phyloP scores from a whole-genome alignment of 139 green algal genomes.

The Auxenochlorella pyrenoidosa region DNA sequence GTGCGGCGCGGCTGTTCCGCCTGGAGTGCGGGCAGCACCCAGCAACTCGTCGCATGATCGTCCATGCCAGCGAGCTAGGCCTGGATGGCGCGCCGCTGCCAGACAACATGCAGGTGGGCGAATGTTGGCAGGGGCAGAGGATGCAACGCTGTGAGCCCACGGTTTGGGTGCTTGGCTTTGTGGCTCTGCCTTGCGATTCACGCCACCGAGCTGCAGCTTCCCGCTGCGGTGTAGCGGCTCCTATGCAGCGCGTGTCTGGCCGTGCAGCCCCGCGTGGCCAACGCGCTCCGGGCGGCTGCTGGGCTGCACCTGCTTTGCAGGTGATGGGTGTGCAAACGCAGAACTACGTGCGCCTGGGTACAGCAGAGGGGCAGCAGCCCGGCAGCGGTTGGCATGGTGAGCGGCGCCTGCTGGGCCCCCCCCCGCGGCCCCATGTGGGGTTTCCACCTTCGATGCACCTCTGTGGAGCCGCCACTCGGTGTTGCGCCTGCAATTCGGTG shows the following conservation, averaged over 20 bases:
- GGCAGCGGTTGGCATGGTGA: constrained; percentile 34
- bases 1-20: constrained; percentile 13
- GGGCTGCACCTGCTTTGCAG: background rate
- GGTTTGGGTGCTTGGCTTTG: no score
- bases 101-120: constrained; percentile 46
- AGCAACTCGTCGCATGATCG: constrained; percentile 43
- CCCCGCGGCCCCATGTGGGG: no score
- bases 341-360: constrained; percentile 47
- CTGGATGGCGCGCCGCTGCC: background rate
- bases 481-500: no score
- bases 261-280: background rate
- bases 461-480: no score
- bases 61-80: constrained; percentile 39
- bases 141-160: no score
- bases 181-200: no score
- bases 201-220: background rate
- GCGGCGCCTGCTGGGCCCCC: background rate
- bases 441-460: no score
- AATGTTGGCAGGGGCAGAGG: background rate
- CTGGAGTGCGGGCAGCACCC: constrained; percentile 56
- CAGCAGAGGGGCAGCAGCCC: background rate
- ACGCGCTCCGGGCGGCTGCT: no score
- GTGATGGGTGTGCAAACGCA: constrained; percentile 51
- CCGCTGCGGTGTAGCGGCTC: background rate
- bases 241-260: background rate